Base-by-base conservation (phyloP, 371 early-diverging fungal genomes). In the Mortierella sp. region DNA sequence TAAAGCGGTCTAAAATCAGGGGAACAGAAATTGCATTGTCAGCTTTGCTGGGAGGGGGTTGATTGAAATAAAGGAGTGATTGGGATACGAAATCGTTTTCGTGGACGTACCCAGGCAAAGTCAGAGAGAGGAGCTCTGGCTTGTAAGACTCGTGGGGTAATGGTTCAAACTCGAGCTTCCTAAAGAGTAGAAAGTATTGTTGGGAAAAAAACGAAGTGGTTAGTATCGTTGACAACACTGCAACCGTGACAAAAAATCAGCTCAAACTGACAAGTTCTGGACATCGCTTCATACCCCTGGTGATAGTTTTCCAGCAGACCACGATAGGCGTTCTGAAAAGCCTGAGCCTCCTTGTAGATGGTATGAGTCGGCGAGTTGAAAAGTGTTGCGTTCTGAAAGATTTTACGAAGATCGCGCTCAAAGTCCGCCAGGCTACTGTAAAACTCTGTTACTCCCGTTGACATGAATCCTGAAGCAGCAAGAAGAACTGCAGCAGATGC, bases 371-470 rank as follows among this genome's bases (percentile, higher is more conserved):
- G 64, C 9, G 81, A 72, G 72, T 88, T 87, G 61, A 87, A 88
- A 28, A 28, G 72, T 16, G 75, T 79, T 0, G 88, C 88, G 48
- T 94, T 94, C 70, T 88, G 87, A 70, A 88, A 84, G 77, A 94
- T 93, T 73, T 92, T 89, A 53, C 87, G 74, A 51, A 95, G 78
- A 78, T 95, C 95, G 3, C 67, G 76, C 55, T 92, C 90, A 82
- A 95, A 90, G 6, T 91, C 92, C 21, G 87, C 78, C 13, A 89
- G 67, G 11, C 74, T 82, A 3, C 28, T 43, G 73, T 95, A 95
- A 43, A 85, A 83, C 48, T 88, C 89, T 5, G 74, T 64, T 11
- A 51, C 70, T 4, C 70, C 79, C 53, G 43, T 59, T 16, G 72
- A 72, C 53, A 78, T 26, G 5, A 48, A 69, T 9, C 72, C 69